Base-by-base conservation (phyloP, 2,329 filamentous ascomycete genomes). In the Monilinia polystroma region DNA sequence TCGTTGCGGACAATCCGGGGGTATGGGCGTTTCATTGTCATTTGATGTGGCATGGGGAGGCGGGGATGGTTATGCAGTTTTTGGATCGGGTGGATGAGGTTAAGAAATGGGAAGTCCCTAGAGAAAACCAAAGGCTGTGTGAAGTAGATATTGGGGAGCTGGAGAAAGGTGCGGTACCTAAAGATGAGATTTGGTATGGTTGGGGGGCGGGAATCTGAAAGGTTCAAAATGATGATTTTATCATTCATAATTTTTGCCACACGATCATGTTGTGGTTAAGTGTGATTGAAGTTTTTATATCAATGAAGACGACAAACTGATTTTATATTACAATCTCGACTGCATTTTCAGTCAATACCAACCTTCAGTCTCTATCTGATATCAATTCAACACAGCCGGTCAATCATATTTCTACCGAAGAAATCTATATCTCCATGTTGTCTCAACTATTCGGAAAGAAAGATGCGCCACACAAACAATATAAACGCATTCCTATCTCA, bases 51-150 rank as follows among this genome's bases (percentile, higher is more conserved):
- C 85, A 87, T 71, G 79, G 80, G 0, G 84, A 85, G 70, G 81
- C 84, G 1, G 85, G 85, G 1, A 80, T 87, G 78, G 67, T 82
- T 43, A 88, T 88, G 86, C 84, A 87, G 74, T 81, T 89, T 64
- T 71, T 85, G 38, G 82, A 80, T 10, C 77, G 81, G 41, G 76
- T 79, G 14, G 82, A 85, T 55, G 76, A 77, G 51, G 75, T 87
- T 69, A 75, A 72, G 38, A 73, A 66, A 11, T 81, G 78, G 77
- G 66, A 74, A 23, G 52, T 86, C 2, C 82, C 84, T 0, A 76
- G 77, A 26, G 80, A 79, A 16, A 80, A 82, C 58, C 76, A 73
- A 45, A 76, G 73, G 23, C 73, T 87, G 32, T 87, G 85, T 72
- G 75, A 75, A 29, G 76, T 75, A 7, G 68, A 73, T 4, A 71